These are phyloP conservation scores for Climacium dendroides DNA, from an alignment of 225 moss, liverwort and hornwort species.

Conservation along the genomic window DNA sequence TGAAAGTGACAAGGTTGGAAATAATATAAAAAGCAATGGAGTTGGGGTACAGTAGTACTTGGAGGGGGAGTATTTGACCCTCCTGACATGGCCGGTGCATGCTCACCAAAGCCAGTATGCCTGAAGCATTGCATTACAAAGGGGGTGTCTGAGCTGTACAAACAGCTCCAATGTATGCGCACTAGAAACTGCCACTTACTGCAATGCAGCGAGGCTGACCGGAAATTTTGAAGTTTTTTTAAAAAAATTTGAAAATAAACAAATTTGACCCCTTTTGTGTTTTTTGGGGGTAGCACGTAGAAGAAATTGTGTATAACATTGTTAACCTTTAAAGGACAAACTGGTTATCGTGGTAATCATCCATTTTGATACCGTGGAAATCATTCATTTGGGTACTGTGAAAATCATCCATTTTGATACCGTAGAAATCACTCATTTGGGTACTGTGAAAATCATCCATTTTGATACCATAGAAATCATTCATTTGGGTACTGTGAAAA, in stretches of 20 bases:
- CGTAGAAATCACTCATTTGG: too few relatives aligned
- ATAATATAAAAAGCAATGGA: not conserved
- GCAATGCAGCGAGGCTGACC: not conserved
- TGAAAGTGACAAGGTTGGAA: not conserved
- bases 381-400: too few relatives aligned
- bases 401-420: too few relatives aligned
- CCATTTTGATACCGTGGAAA: too few relatives aligned
- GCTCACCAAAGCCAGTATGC: slow-evolving; percentile 1
- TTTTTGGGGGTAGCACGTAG: not conserved
- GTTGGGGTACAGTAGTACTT: not conserved
- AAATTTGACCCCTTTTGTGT: accelerated
- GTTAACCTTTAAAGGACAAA: too few relatives aligned
- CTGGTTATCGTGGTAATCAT: too few relatives aligned
- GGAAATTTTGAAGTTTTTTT: too few relatives aligned
- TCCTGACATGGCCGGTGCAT: slow-evolving; percentile 9
- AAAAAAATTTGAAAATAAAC: too few relatives aligned
- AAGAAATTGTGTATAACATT: not conserved
- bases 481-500: too few relatives aligned
- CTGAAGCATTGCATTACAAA: not conserved
- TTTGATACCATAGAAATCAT: too few relatives aligned
- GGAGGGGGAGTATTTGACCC: not conserved
- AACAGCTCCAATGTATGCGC: not conserved
- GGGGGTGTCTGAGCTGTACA: not conserved
- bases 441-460: too few relatives aligned
- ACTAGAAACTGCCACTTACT: not conserved